Base-by-base conservation (phyloP, 768 basidiomycete genomes). In the Phylloporus sp. region DNA sequence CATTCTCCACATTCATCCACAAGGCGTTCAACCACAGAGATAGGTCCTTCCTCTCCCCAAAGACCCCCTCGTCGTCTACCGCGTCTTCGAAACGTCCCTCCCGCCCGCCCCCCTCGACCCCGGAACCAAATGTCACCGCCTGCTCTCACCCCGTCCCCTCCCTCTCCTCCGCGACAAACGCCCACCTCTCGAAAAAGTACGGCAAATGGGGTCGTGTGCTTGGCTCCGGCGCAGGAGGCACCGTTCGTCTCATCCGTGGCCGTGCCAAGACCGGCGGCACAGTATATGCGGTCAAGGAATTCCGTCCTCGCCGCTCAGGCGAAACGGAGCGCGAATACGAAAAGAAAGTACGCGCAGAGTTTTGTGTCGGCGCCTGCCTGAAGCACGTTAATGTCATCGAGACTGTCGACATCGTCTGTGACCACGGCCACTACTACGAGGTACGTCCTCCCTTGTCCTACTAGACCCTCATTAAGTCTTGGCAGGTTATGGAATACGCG, bases 321-420 rank as follows among this genome's bases (percentile, higher is more conserved):
- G 97, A 99, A 76, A 80, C 80, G 24, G 91, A 94, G 72, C 89
- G 91, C 72, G 97, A 99, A 75, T 99, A 98, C 68, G 93, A 97
- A 84, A 95, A 97, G 76, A 98, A 99, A 74, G 95, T 98, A 51
- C 97, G 95, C 1, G 95, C 95, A 24, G 97, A 99, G 70, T 99
- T 99, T 66, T 99, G 95, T 62, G 95, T 98, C 16, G 94, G 97
- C 52, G 89, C 88, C 22, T 89, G 90, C 39, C 76, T 99, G 64
- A 91, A 95, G 71, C 97, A 99, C 63, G 74, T 84, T 53, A 98
- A 99, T 63, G 92, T 98, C 69, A 98, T 98, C 68, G 85, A 97
- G 70, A 99, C 97, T 28, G 86, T 99, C 55, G 97, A 99, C 68
- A 98, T 99, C 70, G 92, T 98, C 49, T 89, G 85, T 53, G 97